Conservation (phyloP, 805 yeast species). For the Metschnikowia continentalis region DNA sequence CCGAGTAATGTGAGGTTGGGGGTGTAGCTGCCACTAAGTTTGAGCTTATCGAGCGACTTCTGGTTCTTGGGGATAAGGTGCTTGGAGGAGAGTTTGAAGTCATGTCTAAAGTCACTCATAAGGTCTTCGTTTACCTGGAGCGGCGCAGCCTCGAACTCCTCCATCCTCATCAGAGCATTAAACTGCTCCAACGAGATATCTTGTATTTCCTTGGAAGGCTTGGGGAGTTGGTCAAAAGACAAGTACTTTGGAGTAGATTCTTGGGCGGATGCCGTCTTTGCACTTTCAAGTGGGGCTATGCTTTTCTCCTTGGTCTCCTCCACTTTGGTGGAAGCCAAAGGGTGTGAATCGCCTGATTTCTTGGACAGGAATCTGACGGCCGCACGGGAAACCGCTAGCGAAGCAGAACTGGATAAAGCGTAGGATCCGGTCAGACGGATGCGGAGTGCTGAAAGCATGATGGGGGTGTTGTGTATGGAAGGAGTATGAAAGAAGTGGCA, state of each 20-base stretch:
- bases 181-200: slow-evolving; percentile 15
- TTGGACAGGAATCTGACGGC: slow-evolving; percentile 14
- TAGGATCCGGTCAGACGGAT: not conserved
- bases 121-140: slow-evolving; percentile 4
- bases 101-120: slow-evolving; percentile 10
- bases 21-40: not conserved
- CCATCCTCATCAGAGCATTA: slow-evolving; percentile 14
- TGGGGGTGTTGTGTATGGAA: not conserved
- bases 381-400: slow-evolving; percentile 3
- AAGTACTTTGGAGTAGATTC: slow-evolving; percentile 16
- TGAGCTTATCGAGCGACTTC: slow-evolving; percentile 4
- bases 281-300: not conserved
- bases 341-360: slow-evolving; percentile 10
- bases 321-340: slow-evolving; percentile 1
- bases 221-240: slow-evolving; percentile 32
- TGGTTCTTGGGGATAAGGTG: slow-evolving; percentile 5
- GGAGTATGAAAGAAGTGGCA: not conserved
- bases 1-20: slow-evolving; percentile 13
- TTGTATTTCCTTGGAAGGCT: slow-evolving; percentile 20
- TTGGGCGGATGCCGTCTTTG: not conserved
- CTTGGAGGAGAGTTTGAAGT: slow-evolving; percentile 7
- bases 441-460: slow-evolving; percentile 4
- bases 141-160: slow-evolving; percentile 3
- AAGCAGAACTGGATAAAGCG: not conserved
- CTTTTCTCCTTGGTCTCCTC: slow-evolving; percentile 5